A percentile compares a stretch with the other conserved stretches of the same genome.
phyloP scores from a whole-genome alignment of 164 flowering plant genomes.

The Chimonanthus praecox region DNA sequence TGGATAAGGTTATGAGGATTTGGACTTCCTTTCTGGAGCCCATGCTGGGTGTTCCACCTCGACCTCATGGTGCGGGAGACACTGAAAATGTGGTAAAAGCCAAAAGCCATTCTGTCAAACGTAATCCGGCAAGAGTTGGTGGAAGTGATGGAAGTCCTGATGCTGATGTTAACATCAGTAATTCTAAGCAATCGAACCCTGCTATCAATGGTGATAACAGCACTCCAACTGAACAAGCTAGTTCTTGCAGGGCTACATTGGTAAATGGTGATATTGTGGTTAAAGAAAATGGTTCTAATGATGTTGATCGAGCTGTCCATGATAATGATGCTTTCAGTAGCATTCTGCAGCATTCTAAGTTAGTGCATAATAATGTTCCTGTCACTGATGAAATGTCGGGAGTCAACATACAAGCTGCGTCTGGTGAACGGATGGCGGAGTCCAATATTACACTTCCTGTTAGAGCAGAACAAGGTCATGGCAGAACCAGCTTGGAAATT shows the following conservation, averaged over 20 bases:
- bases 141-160: conserved; percentile 55
- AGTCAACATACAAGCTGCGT: conserved; percentile 30
- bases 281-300: conserved; percentile 39
- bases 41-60: conserved; percentile 69
- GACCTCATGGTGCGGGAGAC: conserved; percentile 69
- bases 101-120: conserved; percentile 33
- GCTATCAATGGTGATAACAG: conserved; percentile 44
- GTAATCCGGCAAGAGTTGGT: conserved; percentile 25
- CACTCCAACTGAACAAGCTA: conserved; percentile 37
- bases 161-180: conserved; percentile 26
- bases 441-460: conserved; percentile 31
- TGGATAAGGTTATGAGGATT: conserved; percentile 85
- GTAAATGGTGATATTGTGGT: conserved; percentile 37
- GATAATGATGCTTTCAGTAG: conserved; percentile 31
- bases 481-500: conserved; percentile 33
- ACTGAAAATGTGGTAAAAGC: conserved; percentile 62
- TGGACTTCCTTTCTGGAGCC: conserved; percentile 89
- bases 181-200: conserved; percentile 35
- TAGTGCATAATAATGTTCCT: conserved; percentile 21
- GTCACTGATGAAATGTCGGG: conserved; percentile 37
- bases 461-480: conserved; percentile 41
- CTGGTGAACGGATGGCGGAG: conserved; percentile 30
- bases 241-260: conserved; percentile 35
- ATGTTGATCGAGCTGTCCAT: conserved; percentile 25
- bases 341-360: conserved; percentile 31